Base-by-base conservation (phyloP, 805 yeast species). In the Cyberlindnera maritima region DNA sequence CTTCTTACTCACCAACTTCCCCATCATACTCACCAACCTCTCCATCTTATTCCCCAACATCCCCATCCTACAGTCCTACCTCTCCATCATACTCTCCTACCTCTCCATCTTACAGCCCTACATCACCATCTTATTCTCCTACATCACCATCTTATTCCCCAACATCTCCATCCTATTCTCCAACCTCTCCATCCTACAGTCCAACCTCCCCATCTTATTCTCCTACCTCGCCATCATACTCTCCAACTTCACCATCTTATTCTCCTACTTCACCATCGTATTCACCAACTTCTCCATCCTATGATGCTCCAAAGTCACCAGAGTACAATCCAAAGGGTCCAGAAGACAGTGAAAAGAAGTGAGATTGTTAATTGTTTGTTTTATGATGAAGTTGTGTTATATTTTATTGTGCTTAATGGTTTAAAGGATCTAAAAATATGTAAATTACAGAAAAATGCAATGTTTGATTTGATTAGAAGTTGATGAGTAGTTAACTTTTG, bases 41-140 rank as follows among this genome's bases (percentile, higher is more conserved):
- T 2, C 91, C 80, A 60, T 66, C 58, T 2, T 90, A 89, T 67
- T 75, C 85, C 1, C 96, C 97, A 44, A 88, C 94, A 1, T 80
- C 88, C 6, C 92, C 94, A 56, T 54, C 67, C 3, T 80, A 80
- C 59, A 66, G 75, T 0, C 84, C 85, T 47, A 72, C 76, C 0
- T 71, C 76, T 1, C 76, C 76, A 56, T 59, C 74, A 3, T 85
- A 83, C 62, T 69, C 78, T 10, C 90, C 90, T 36, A 80, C 85
- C 0, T 76, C 83, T 2, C 87, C 88, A 56, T 52, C 65, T 3
- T 76, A 76, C 54, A 65, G 74, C 1, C 83, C 83, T 44, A 77
- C 83, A 0, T 77, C 82, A 1, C 84, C 83, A 60, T 55, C 67
- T 6, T 79, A 79, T 55, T 65, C 74, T 1, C 83, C 83, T 39